Conservation (phyloP, 805 yeast species). For the Candida mattraensis region DNA sequence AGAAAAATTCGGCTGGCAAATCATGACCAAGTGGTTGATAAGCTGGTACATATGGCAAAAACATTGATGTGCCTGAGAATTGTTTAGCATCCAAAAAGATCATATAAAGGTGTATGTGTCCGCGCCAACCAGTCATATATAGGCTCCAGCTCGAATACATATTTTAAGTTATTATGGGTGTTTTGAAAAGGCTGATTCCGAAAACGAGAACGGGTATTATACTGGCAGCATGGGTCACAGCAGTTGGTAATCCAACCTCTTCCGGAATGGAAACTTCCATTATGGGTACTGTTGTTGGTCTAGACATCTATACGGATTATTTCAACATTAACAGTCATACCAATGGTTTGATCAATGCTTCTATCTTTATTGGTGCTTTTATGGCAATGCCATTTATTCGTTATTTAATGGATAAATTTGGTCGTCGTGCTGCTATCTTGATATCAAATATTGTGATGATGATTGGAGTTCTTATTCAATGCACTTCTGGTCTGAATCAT, state of each 20-base stretch:
- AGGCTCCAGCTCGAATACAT: no score
- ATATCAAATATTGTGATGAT: conserved; percentile 52
- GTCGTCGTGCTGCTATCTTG: conserved; percentile 57
- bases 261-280: conserved; percentile 14
- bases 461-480: conserved; percentile 53
- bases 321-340: conserved; percentile 10
- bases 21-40: no score
- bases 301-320: conserved; percentile 13
- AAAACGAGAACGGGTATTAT: conserved; percentile 4
- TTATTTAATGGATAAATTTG: conserved; percentile 30
- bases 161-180: conserved; percentile 1
- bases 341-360: conserved; percentile 8
- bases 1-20: no score
- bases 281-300: conserved; percentile 10
- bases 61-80: no score
- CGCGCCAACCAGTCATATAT: no score
- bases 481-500: conserved; percentile 24
- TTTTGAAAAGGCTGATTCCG: conserved; percentile 3
- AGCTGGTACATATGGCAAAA: no score
- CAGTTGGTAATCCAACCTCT: conserved; percentile 13
- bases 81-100: no score
- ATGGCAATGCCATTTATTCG: conserved; percentile 8
- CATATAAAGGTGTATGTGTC: no score
- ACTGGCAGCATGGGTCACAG: conserved; percentile 6
- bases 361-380: conserved; percentile 12